phyloP scores from a whole-genome alignment of 164 flowering plant species.

The Magnolia officinalis region DNA sequence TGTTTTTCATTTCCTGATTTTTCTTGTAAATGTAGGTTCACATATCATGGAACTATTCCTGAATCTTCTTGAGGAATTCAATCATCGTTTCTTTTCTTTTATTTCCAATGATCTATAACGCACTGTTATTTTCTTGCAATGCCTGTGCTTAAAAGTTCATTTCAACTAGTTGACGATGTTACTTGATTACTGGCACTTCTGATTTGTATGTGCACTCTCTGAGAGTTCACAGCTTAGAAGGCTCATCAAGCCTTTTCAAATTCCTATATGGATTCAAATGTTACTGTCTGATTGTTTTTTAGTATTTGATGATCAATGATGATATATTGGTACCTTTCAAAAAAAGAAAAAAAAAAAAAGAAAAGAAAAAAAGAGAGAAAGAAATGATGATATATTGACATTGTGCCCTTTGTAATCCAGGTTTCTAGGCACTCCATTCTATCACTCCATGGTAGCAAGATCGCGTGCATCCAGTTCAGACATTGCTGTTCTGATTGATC shows the following conservation, averaged over 20 bases:
- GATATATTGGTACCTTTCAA: too few species aligned
- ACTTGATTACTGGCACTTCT: not conserved
- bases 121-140: too few species aligned
- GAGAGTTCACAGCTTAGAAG: not conserved
- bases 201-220: not conserved
- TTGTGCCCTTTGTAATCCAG: slow-evolving; percentile 17
- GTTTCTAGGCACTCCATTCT: slow-evolving; percentile 85
- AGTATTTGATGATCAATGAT: not conserved
- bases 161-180: not conserved
- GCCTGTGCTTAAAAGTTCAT: too few species aligned
- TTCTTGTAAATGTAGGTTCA: too few species aligned
- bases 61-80: too few species aligned
- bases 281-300: not conserved
- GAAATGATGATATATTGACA: not conserved
- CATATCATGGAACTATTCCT: too few species aligned
- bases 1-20: too few species aligned
- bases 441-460: slow-evolving; percentile 88
- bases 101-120: too few species aligned
- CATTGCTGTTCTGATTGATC: slow-evolving; percentile 62
- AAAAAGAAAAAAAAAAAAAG: too few species aligned
- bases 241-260: not conserved
- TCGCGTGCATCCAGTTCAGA: slow-evolving; percentile 57
- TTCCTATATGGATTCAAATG: not conserved
- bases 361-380: too few species aligned
- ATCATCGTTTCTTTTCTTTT: too few species aligned